Percentiles rank a stretch among this genome's conserved stretches.
phyloP scores from a whole-genome alignment of 2,329 filamentous ascomycete species.

The Acephala macrosclerotiorum region DNA sequence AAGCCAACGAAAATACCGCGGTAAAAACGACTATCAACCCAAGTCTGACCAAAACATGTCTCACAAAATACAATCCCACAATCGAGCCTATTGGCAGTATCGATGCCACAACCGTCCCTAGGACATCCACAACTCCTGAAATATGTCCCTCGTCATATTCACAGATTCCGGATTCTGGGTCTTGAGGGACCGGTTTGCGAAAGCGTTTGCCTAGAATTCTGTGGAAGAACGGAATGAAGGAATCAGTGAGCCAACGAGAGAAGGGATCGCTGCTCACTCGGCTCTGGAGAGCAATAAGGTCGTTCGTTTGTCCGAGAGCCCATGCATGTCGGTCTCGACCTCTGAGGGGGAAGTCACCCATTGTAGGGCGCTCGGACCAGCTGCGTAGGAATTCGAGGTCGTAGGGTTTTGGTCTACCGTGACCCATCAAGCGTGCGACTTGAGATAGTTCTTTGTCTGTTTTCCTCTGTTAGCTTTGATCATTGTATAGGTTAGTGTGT shows the following conservation, averaged over 20 bases:
- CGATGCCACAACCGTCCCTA: conserved; percentile 10
- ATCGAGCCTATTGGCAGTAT: conserved; percentile 12
- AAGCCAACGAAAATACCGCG: conserved; percentile 6
- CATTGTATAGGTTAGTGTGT: too few species aligned
- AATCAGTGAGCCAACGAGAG: background rate
- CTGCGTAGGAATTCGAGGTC: conserved; percentile 11
- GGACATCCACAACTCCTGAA: background rate
- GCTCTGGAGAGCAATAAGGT: conserved; percentile 1
- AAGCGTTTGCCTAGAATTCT: background rate
- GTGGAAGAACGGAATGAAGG: background rate
- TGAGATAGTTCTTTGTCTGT: background rate
- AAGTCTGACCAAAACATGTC: background rate
- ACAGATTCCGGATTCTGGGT: background rate
- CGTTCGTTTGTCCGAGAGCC: background rate
- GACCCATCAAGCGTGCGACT: background rate
- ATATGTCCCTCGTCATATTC: background rate
- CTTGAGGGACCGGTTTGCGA: background rate
- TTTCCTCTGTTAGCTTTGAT: too few species aligned
- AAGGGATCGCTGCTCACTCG: background rate
- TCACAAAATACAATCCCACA: conserved; percentile 19
- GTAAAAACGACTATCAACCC: conserved; percentile 13
- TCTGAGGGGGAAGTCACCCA: conserved; percentile 13
- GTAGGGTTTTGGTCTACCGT: background rate
- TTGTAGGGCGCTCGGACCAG: conserved; percentile 2
- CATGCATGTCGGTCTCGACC: conserved; percentile 8